Percentiles rank a stretch among this genome's conserved stretches.
Conservation (phyloP, 495 filamentous ascomycete species). For the Xylaria bambusicola region DNA sequence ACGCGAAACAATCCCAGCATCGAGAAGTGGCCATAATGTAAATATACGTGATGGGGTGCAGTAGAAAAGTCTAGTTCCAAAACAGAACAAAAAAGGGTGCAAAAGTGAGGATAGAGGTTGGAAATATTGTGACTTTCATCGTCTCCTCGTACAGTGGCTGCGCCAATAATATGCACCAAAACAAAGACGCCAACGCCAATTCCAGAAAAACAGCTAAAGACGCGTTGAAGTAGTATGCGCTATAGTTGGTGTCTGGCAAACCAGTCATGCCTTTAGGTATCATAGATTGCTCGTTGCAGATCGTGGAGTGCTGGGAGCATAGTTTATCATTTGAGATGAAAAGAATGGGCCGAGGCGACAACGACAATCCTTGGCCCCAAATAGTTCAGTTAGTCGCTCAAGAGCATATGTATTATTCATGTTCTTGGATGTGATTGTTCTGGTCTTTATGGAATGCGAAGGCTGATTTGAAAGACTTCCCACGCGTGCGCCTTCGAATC, state of each 20-base stretch:
- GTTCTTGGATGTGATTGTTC: conserved; percentile 30
- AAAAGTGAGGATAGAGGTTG: background rate
- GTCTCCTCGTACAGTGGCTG: conserved; percentile 21
- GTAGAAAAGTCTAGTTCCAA: conserved; percentile 18
- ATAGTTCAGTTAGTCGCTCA: background rate
- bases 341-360: conserved; percentile 16
- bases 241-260: conserved; percentile 16
- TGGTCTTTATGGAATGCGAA: conserved; percentile 32
- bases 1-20: conserved; percentile 1
- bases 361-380: background rate
- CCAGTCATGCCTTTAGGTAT: conserved; percentile 26
- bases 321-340: conserved; percentile 27
- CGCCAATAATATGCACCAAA: conserved; percentile 25
- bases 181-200: conserved; percentile 33
- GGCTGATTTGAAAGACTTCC: conserved; percentile 34
- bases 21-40: conserved; percentile 1
- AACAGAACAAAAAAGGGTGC: background rate
- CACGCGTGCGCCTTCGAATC: conserved; percentile 35
- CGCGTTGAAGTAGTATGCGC: conserved; percentile 6
- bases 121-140: conserved; percentile 13
- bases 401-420: conserved; percentile 22
- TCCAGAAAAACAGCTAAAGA: conserved; percentile 19
- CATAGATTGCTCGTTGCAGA: conserved; percentile 35
- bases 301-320: conserved; percentile 24
- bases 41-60: conserved; percentile 5